A percentile compares a stretch with the other conserved stretches of the same genome.
phyloP scores from a whole-genome alignment of 1,139 yeast genomes.

The Starmera stellimalicola region DNA sequence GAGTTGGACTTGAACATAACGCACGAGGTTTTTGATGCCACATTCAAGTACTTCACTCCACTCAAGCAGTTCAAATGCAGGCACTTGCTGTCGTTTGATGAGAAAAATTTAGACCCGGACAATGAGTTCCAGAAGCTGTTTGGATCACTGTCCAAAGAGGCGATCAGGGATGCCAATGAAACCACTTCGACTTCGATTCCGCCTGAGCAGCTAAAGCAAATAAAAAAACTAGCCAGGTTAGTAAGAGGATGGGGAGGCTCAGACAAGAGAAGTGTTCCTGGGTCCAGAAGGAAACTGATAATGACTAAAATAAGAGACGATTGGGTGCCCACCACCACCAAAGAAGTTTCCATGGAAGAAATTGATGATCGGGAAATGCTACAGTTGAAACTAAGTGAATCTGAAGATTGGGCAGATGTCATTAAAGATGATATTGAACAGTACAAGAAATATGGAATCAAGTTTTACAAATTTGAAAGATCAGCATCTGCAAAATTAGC shows the following conservation, averaged over 20 bases:
- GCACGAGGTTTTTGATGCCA: constrained; percentile 27
- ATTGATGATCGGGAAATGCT: constrained; percentile 31
- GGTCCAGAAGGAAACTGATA: constrained; percentile 55
- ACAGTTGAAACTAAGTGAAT: constrained; percentile 27
- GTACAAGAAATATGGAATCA: constrained; percentile 40
- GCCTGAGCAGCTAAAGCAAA: constrained; percentile 58
- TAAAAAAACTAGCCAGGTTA: constrained; percentile 49
- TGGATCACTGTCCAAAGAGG: constrained; percentile 62
- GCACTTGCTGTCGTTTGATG: constrained; percentile 35
- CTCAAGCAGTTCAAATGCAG: constrained; percentile 30
- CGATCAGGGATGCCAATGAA: constrained; percentile 66
- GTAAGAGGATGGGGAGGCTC: constrained; percentile 81
- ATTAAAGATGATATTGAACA: constrained; percentile 34
- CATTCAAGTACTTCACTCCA: constrained; percentile 37
- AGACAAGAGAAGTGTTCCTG: constrained; percentile 62
- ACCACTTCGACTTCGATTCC: constrained; percentile 41
- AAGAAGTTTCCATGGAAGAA: constrained; percentile 58
- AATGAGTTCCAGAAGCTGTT: constrained; percentile 65
- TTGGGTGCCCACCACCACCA: constrained; percentile 66
- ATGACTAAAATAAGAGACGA: constrained; percentile 72
- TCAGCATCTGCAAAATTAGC: constrained; percentile 31
- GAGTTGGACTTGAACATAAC: constrained; percentile 23
- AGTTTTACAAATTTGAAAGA: constrained; percentile 45
- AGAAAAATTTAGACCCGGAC: constrained; percentile 66
- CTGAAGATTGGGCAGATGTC: constrained; percentile 39